Percentiles rank a stretch among this genome's conserved stretches.
Conservation (phyloP, 1,139 yeast species). For the Arxiozyma slooffiae region DNA sequence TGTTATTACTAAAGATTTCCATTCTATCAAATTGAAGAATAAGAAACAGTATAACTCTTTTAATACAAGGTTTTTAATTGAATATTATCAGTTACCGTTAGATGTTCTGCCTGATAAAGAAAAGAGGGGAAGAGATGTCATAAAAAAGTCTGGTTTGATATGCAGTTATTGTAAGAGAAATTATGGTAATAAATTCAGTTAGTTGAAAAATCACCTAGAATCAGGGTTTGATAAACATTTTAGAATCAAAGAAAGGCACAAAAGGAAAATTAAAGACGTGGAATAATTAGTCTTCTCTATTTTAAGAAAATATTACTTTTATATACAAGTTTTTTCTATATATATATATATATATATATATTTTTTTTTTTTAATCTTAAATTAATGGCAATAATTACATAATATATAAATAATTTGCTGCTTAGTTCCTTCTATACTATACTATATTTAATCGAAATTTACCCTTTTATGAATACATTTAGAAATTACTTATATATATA, state of each 20-base stretch:
- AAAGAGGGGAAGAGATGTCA: slow-evolving; percentile 24
- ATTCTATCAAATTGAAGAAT: slow-evolving; percentile 46
- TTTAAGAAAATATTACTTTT: background rate
- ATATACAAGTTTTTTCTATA: too few relatives aligned
- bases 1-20: slow-evolving; percentile 56
- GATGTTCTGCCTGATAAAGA: slow-evolving; percentile 13
- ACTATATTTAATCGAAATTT: background rate
- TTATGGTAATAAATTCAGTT: slow-evolving; percentile 40
- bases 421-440: too few relatives aligned
- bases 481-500: too few relatives aligned
- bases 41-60: slow-evolving; percentile 66
- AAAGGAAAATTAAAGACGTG: background rate
- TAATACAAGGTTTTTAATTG: slow-evolving; percentile 53
- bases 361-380: too few relatives aligned
- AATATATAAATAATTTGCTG: too few relatives aligned
- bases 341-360: too few relatives aligned
- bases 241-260: slow-evolving; percentile 1
- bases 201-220: slow-evolving; percentile 42
- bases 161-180: slow-evolving; percentile 43
- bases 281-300: background rate
- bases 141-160: slow-evolving; percentile 35
- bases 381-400: too few relatives aligned
- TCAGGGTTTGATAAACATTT: slow-evolving; percentile 34
- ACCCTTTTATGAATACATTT: background rate
- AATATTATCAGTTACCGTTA: slow-evolving; percentile 38